phyloP scores from a whole-genome alignment of 257 asterid species.

The Paulownia fortunei region DNA sequence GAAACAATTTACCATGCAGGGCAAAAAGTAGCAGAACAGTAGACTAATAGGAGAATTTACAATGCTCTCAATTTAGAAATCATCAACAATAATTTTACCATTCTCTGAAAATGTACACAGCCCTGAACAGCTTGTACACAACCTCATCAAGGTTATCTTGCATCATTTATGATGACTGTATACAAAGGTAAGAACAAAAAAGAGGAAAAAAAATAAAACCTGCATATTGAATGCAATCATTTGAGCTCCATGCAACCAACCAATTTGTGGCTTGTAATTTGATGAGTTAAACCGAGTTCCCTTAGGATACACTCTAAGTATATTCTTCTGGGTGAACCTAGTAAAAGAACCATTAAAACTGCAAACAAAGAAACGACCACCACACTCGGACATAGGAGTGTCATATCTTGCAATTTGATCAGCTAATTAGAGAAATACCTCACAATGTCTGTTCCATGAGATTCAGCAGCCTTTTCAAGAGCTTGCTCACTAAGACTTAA shows the following conservation, averaged over 20 bases:
- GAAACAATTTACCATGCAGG: too few species aligned
- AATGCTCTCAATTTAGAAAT: too few species aligned
- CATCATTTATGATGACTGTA: background rate
- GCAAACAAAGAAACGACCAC: background rate
- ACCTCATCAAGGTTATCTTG: too few species aligned
- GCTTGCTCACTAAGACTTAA: slow-evolving; percentile 84
- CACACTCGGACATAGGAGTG: too few species aligned
- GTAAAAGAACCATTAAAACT: slow-evolving; percentile 26
- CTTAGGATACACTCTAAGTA: slow-evolving; percentile 83
- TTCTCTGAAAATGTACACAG: too few species aligned
- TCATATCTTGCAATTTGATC: slow-evolving; percentile 20
- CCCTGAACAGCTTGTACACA: too few species aligned
- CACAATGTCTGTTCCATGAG: slow-evolving; percentile 47
- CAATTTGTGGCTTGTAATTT: slow-evolving; percentile 79
- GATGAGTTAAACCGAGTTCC: slow-evolving; percentile 85
- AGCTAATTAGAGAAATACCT: slow-evolving; percentile 40
- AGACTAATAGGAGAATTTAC: too few species aligned
- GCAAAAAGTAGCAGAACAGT: too few species aligned
- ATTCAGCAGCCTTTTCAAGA: slow-evolving; percentile 65
- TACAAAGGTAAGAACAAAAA: background rate
- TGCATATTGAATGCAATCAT: slow-evolving; percentile 97
- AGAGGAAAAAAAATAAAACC: slow-evolving; percentile 45
- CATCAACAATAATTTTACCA: too few species aligned
- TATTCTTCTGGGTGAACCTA: slow-evolving; percentile 84
- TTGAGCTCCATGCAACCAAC: slow-evolving; percentile 97